A percentile compares a stretch with the other conserved stretches of the same genome.
Evolutionary conservation across 352 stramenopile species (phyloP).

Genomic region (Pythium utonaiense): DNA sequence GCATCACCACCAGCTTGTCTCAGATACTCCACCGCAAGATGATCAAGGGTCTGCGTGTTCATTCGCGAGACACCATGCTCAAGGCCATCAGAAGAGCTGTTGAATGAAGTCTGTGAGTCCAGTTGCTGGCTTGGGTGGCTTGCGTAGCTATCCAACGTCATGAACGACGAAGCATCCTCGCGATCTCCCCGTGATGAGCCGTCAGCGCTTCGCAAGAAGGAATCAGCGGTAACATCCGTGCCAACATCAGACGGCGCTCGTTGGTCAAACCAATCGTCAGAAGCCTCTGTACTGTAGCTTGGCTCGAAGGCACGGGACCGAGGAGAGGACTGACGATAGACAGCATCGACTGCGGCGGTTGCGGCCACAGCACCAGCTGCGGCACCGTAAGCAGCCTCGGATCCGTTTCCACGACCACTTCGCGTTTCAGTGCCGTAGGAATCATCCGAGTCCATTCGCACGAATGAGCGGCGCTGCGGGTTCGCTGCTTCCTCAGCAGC

Average conservation of each 20-base stretch:
- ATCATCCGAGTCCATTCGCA: constrained; percentile 23
- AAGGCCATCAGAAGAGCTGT: neutral
- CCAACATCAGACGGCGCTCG: constrained; percentile 14
- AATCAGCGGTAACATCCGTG: constrained; percentile 10
- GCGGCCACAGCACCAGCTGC: neutral
- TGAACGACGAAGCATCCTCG: constrained; percentile 23
- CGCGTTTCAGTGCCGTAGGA: constrained; percentile 8
- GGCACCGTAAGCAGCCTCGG: neutral
- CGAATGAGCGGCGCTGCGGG: constrained; percentile 8
- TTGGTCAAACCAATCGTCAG: constrained; percentile 22
- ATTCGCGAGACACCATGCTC: neutral
- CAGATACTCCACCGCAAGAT: constrained; percentile 28
- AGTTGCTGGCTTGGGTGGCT: constrained; percentile 1
- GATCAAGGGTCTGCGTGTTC: constrained; percentile 18
- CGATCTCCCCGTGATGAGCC: constrained; percentile 8
- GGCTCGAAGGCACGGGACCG: constrained; percentile 1
- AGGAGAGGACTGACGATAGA: neutral
- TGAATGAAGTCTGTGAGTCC: constrained; percentile 13
- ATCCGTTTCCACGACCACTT: neutral
- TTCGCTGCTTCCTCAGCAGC: constrained; percentile 9
- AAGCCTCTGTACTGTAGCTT: constrained; percentile 11
- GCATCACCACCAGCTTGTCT: constrained; percentile 25
- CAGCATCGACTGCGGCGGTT: constrained; percentile 1
- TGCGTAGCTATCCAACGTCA: constrained; percentile 24
- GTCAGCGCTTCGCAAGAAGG: neutral